Percentiles rank a stretch among this genome's conserved stretches.
Conservation (phyloP, 352 stramenopile genomes). For the Globisporangium emineosum region DNA sequence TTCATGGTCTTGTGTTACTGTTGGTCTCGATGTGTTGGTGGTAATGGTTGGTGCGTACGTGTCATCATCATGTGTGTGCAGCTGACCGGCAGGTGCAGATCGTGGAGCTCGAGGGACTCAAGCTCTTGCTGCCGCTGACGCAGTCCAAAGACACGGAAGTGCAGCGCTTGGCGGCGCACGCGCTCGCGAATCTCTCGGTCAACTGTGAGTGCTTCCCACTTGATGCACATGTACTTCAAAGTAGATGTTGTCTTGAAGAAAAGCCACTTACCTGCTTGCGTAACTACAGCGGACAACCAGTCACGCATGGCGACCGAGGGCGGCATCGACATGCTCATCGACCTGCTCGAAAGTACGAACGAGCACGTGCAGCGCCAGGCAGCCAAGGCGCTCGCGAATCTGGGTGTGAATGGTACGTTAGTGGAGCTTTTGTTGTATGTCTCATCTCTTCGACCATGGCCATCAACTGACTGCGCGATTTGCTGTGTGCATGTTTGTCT, state of each 20-base stretch:
- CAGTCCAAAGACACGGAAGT: conserved; percentile 92
- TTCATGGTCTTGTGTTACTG: background rate
- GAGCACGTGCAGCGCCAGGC: conserved; percentile 92
- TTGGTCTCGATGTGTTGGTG: background rate
- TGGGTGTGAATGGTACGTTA: conserved; percentile 85
- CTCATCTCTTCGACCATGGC: background rate
- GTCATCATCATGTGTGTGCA: conserved; percentile 19
- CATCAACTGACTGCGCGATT: background rate
- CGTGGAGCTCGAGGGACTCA: conserved; percentile 90
- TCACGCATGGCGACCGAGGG: conserved; percentile 91
- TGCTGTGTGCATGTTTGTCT: background rate
- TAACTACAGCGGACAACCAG: conserved; percentile 90
- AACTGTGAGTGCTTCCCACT: conserved; percentile 58
- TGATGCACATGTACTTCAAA: background rate
- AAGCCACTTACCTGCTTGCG: background rate
- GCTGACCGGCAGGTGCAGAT: conserved; percentile 93
- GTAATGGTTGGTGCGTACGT: background rate
- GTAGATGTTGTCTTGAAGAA: background rate
- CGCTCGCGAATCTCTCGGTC: conserved; percentile 93
- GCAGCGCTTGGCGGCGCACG: conserved; percentile 91
- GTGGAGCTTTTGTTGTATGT: background rate
- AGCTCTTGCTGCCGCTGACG: conserved; percentile 91
- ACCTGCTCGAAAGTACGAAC: conserved; percentile 80
- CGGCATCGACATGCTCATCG: conserved; percentile 93
- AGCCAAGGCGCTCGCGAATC: conserved; percentile 92